Conservation (phyloP, 192 early-diverging fungal species). For the Podila clonocystis region DNA sequence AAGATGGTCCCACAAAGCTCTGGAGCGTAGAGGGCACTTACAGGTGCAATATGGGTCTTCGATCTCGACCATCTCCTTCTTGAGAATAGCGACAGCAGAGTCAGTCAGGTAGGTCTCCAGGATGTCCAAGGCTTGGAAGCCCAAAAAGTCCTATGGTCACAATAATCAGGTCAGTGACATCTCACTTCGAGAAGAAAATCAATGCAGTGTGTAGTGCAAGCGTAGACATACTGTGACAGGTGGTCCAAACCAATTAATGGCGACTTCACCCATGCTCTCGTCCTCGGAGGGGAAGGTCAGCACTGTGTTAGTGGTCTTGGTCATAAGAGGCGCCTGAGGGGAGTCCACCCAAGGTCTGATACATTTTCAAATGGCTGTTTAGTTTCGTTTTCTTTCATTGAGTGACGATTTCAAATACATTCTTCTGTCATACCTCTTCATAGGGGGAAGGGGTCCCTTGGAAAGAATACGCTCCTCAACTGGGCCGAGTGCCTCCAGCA, state of each 20-base stretch:
- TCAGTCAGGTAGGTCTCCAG: constrained; percentile 63
- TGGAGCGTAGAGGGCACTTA: constrained; percentile 5
- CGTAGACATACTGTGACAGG: constrained; percentile 54
- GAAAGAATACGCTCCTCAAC: constrained; percentile 62
- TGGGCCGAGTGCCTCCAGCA: constrained; percentile 56
- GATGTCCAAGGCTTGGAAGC: constrained; percentile 35
- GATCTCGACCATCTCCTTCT: constrained; percentile 70
- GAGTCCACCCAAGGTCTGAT: constrained; percentile 67
- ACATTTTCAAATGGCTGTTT: not conserved
- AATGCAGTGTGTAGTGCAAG: not conserved
- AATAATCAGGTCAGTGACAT: not conserved
- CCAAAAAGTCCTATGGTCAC: constrained; percentile 23
- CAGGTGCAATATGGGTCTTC: constrained; percentile 69
- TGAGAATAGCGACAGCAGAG: constrained; percentile 64
- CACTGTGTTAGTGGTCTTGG: constrained; percentile 52
- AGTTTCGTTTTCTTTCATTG: not conserved
- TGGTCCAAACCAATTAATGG: constrained; percentile 65
- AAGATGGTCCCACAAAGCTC: too few species aligned
- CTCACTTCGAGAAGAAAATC: not conserved
- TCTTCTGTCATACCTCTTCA: constrained; percentile 51
- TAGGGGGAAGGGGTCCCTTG: constrained; percentile 58
- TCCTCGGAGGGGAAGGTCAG: constrained; percentile 70
- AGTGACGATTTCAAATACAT: not conserved
- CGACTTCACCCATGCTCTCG: constrained; percentile 66
- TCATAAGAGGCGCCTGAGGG: constrained; percentile 53